These are phyloP conservation scores for Gamarada debralockiae DNA, from an alignment of 495 filamentous ascomycete species.

Conservation along the genomic window DNA sequence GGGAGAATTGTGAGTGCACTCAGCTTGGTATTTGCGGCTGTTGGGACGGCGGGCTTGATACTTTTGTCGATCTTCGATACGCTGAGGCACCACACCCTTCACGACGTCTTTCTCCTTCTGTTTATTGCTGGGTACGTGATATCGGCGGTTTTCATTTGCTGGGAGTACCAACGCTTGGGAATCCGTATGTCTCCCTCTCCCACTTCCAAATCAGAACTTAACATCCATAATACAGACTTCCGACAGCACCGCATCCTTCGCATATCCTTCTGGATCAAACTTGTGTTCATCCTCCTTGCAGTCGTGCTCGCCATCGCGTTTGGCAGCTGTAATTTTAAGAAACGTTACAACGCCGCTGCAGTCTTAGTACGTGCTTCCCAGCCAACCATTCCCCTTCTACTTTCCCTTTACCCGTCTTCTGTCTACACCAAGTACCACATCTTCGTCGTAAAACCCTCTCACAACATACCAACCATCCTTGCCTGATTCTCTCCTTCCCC, in stretches of 20 bases:
- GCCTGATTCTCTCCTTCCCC: too few species aligned
- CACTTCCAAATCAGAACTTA: not conserved
- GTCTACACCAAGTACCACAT: too few species aligned
- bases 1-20: constrained; percentile 69
- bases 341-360: constrained; percentile 38
- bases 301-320: constrained; percentile 53
- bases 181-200: constrained; percentile 41
- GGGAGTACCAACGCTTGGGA: constrained; percentile 82
- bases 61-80: constrained; percentile 85
- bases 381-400: too few species aligned
- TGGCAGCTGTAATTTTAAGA: constrained; percentile 17
- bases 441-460: too few species aligned
- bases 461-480: too few species aligned
- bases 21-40: constrained; percentile 68
- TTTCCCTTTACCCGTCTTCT: too few species aligned
- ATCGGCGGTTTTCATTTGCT: constrained; percentile 79
- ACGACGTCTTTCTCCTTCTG: constrained; percentile 73
- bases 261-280: constrained; percentile 77
- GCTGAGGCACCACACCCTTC: constrained; percentile 53
- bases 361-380: too few species aligned
- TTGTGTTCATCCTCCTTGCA: constrained; percentile 75
- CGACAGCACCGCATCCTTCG: constrained; percentile 69
- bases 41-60: constrained; percentile 77
- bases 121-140: constrained; percentile 85
- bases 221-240: constrained; percentile 44